Conservation (phyloP, 2,329 filamentous ascomycete species). For the Fusarium abutilonis region DNA sequence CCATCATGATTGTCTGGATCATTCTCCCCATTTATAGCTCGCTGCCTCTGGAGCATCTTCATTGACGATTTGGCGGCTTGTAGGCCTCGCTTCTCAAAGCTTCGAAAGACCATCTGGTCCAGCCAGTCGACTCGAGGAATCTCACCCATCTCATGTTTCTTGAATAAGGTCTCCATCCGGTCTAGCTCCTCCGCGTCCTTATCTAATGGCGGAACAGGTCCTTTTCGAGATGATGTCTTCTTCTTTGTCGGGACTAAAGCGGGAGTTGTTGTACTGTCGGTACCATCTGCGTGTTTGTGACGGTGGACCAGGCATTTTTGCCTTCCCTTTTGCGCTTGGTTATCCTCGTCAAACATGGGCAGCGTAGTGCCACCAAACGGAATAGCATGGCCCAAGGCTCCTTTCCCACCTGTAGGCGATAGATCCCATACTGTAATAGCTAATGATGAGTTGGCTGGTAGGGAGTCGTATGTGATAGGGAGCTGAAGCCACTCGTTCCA, state of each 20-base stretch:
- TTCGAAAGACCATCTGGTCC: slow-evolving; percentile 91
- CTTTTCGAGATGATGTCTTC: slow-evolving; percentile 61
- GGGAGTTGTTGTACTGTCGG: slow-evolving; percentile 81
- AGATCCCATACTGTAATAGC: slow-evolving; percentile 97
- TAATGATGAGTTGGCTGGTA: slow-evolving; percentile 83
- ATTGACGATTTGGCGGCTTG: slow-evolving; percentile 71
- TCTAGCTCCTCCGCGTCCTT: slow-evolving; percentile 86
- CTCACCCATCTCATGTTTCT: slow-evolving; percentile 98
- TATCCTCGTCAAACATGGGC: slow-evolving; percentile 89
- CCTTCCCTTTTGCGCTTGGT: slow-evolving; percentile 87
- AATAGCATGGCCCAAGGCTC: slow-evolving; percentile 78
- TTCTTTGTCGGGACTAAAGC: slow-evolving; percentile 67
- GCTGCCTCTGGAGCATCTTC: slow-evolving; percentile 65
- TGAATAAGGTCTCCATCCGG: slow-evolving; percentile 87
- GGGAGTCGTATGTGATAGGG: slow-evolving; percentile 83
- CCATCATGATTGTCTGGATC: slow-evolving; percentile 44
- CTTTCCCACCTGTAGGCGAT: slow-evolving; percentile 78
- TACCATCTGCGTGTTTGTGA: slow-evolving; percentile 84
- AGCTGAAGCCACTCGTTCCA: slow-evolving; percentile 98
- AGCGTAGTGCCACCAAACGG: slow-evolving; percentile 96
- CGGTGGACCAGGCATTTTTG: slow-evolving; percentile 91
- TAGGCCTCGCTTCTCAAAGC: slow-evolving; percentile 80
- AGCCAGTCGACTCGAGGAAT: slow-evolving; percentile 94
- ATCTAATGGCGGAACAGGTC: slow-evolving; percentile 63
- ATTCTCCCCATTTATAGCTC: slow-evolving; percentile 53